A percentile compares a stretch with the other conserved stretches of the same genome.
These are phyloP conservation scores for Anisodus acutangulus DNA, from an alignment of 257 asterid species.

Conservation along the genomic window DNA sequence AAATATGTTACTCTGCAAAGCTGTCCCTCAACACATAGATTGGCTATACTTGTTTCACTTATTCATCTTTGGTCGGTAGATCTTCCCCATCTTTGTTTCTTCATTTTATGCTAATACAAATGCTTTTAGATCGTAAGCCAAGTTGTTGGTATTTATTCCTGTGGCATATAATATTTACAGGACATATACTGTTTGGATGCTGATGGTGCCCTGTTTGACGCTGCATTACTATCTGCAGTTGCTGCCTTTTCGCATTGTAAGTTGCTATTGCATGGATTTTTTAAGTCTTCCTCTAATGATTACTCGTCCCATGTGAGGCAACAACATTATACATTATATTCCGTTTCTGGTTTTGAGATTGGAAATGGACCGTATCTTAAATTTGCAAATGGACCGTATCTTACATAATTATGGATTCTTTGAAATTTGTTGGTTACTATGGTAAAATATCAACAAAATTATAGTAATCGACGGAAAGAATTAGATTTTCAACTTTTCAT, in stretches of 20 bases:
- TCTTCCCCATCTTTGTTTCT: slow-evolving; percentile 2
- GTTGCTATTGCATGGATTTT: slow-evolving; percentile 35
- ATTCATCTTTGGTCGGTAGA: neutral
- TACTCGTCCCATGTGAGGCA: neutral
- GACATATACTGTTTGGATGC: slow-evolving; percentile 96
- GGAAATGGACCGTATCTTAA: neutral
- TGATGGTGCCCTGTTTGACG: slow-evolving; percentile 93
- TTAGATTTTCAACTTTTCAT: no score
- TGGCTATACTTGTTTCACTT: neutral
- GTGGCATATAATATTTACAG: slow-evolving; percentile 47
- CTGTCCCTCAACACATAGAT: neutral
- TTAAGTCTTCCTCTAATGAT: neutral
- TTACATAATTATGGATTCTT: no score
- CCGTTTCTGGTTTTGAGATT: neutral
- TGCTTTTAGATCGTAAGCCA: neutral
- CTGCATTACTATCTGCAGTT: slow-evolving; percentile 91
- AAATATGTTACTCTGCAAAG: neutral
- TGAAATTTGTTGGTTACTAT: no score
- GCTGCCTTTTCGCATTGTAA: slow-evolving; percentile 88
- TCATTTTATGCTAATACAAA: neutral
- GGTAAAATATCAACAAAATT: no score
- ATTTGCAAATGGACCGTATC: neutral
- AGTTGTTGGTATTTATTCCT: slow-evolving; percentile 12
- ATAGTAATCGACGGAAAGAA: no score
- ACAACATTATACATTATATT: neutral